Conservation (phyloP, 2,329 filamentous ascomycete species). For the Beauveria rudraprayagi region DNA sequence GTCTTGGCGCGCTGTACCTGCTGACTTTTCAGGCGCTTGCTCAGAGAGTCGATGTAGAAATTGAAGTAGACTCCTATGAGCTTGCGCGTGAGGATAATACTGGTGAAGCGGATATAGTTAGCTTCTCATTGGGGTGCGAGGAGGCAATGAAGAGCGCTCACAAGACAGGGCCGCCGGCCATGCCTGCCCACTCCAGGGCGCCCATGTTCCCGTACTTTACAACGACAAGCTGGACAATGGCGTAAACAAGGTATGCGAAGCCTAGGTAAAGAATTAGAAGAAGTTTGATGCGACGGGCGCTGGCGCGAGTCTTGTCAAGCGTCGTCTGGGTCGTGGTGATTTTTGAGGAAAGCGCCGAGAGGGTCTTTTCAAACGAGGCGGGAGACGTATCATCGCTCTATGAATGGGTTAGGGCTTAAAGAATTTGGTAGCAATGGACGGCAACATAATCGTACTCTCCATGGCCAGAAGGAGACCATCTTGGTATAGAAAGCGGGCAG, state of each 20-base stretch:
- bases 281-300: conserved; percentile 69
- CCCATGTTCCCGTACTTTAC: conserved; percentile 77
- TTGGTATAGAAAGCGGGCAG: background rate
- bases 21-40: conserved; percentile 62
- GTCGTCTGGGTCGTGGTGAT: conserved; percentile 66
- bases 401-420: conserved; percentile 13
- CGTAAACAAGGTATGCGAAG: conserved; percentile 83
- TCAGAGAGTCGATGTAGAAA: conserved; percentile 66
- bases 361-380: conserved; percentile 85
- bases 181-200: conserved; percentile 65
- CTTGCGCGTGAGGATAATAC: conserved; percentile 71
- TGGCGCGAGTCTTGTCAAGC: conserved; percentile 65
- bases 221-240: conserved; percentile 73
- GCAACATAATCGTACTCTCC: conserved; percentile 48
- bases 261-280: conserved; percentile 85
- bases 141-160: conserved; percentile 33
- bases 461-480: conserved; percentile 85
- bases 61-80: conserved; percentile 65
- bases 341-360: conserved; percentile 73
- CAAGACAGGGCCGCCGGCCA: conserved; percentile 72
- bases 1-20: conserved; percentile 75
- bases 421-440: background rate
- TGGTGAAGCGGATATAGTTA: conserved; percentile 30
- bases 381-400: conserved; percentile 75
- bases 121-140: background rate